phyloP scores from a whole-genome alignment of 352 stramenopile species.

The Pythium myriotylum region DNA sequence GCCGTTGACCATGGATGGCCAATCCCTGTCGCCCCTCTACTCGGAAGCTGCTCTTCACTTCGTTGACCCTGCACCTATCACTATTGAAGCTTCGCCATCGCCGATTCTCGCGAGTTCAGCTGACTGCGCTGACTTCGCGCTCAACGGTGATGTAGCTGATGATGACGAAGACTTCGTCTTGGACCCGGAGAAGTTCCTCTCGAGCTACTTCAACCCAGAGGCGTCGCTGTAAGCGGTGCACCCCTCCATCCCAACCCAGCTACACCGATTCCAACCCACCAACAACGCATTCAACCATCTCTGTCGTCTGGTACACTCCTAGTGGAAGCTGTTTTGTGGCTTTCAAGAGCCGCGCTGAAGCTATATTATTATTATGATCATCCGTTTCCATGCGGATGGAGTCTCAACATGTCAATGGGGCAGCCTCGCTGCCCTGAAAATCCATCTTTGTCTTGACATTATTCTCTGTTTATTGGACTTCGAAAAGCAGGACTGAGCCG shows the following conservation, averaged over 20 bases:
- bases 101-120: slow-evolving; percentile 28
- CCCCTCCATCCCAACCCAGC: not conserved
- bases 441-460: not conserved
- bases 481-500: slow-evolving; percentile 63
- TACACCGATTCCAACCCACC: not conserved
- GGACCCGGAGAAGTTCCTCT: slow-evolving; percentile 86
- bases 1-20: slow-evolving; percentile 23
- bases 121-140: slow-evolving; percentile 33
- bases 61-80: slow-evolving; percentile 10
- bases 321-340: slow-evolving; percentile 26
- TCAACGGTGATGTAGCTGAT: slow-evolving; percentile 56
- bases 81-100: slow-evolving; percentile 28
- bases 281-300: not conserved
- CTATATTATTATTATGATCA: slow-evolving; percentile 43
- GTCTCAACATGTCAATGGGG: slow-evolving; percentile 13
- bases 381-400: not conserved
- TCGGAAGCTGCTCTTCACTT: slow-evolving; percentile 26
- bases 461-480: slow-evolving; percentile 27
- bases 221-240: not conserved
- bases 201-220: slow-evolving; percentile 74
- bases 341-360: slow-evolving; percentile 25
- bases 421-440: slow-evolving; percentile 14
- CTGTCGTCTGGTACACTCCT: slow-evolving; percentile 21
- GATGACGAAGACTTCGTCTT: slow-evolving; percentile 86
- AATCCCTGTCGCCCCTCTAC: slow-evolving; percentile 28